Evolutionary conservation across 108 stramenopile species (phyloP), one percentile per base, ranked within the genome.

Genomic region (Stephanodiscus minutulus): DNA sequence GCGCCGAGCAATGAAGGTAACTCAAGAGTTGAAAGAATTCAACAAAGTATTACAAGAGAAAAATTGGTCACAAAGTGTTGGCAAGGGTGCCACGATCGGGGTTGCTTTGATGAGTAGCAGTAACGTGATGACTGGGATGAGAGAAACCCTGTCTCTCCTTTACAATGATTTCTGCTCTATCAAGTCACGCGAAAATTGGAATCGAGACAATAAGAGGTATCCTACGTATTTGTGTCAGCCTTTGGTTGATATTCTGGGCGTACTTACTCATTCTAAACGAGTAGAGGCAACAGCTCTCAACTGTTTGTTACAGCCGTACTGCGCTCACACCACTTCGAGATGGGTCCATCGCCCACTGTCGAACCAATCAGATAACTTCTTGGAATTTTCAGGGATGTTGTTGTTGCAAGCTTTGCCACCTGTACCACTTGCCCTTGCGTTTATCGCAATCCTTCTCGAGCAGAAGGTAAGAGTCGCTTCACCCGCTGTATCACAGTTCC

Each of bases 391-490:
- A 28, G 85, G 87, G n/a, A 68, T 63, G 52, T 82, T 83, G 41
- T 66, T 94, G 21, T 68, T 87, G 35, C 70, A 87, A 31, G 87
- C 87, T 22, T 61, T 94, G 39, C 88, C 91, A 36, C 91, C 90
- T 41, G 82, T 87, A 2, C 88, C 93, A 39, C 71, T 94, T 37
- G 89, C 91, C 11, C 73, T 94, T 29, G 59, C 90, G 29, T 91
- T 91, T 52, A 69, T 88, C 2, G 81, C 93, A 9, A 72, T 83
- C 7, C 74, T 94, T 25, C 58, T 94, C 58, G 93, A 94, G 61
- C 93, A 94, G 66, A 94, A 94, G 87, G 74, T 76, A 27, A 46
- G 74, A 31, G n/a, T 33, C 31, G 6, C 13, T 24, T 53, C 22
- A 25, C 24, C 20, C 3, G n/a, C n/a, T n/a, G 5, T 20, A 5